Base-by-base conservation (phyloP, 2,329 filamentous ascomycete species). In the Bipolaris gigantea region DNA sequence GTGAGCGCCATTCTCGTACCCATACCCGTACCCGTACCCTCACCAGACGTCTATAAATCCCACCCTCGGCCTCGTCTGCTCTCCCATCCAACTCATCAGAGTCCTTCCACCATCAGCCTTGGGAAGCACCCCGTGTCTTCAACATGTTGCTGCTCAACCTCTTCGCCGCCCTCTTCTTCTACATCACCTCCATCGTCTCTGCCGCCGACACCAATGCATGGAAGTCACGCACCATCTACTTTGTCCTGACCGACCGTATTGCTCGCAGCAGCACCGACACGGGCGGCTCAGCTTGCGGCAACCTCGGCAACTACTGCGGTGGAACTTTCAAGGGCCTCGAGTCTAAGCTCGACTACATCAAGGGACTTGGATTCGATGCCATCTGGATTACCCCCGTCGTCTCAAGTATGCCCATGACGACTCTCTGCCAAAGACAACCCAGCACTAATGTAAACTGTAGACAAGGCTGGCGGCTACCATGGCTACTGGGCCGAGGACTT, bases 401-500 rank as follows among this genome's bases (percentile, higher is more conserved):
- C 50, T 62, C 68, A 21, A 73, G 70, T 71, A 65, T 16, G 68
- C 54, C 27, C 38, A 42, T 32, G 23, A 27, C 19, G 8, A 4
- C n/a, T 10, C n/a, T 7, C 10, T 32, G 4, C 34, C 4, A 18
- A 18, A 33, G 1, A 18, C 1, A 11, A 9, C 7, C 13, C 38
- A 10, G 46, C 62, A 25, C 62, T 36, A 32, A 19, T 7, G 2
- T 4, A 25, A 11, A 21, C 9, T 18, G 23, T 15, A 56, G 67
- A 67, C n/a, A 76, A 76, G 48, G 75, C 76, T 16, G 74, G 75
- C 52, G 77, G 77, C 30, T 81, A 81, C 58, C 80, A 81, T 58
- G 80, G 80, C 19, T 82, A 81, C 62, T 81, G 78, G 78, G 74
- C 74, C 1, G 64, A 77, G 53, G 74, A 83, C 56, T 66, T 83